Evolutionary conservation across 23 red algal genomes (phyloP).

Genomic region (Gracilaria domingensis): DNA sequence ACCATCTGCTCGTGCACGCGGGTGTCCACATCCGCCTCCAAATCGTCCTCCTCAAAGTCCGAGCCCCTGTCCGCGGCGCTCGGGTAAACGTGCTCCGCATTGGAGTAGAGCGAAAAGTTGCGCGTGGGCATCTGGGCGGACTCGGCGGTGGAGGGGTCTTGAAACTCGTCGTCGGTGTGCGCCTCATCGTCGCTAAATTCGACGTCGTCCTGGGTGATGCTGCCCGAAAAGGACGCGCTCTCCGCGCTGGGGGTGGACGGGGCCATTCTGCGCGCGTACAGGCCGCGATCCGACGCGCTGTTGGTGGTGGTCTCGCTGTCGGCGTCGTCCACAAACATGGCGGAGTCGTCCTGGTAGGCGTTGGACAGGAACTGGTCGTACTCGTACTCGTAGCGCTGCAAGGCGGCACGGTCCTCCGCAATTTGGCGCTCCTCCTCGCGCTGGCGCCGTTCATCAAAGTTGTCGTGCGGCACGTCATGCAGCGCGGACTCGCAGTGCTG

Average conservation of each 20-base stretch:
- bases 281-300: conserved; percentile 23
- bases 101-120: not conserved
- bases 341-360: conserved; percentile 68
- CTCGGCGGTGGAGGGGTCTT: conserved; percentile 42
- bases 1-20: conserved; percentile 40
- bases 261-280: conserved; percentile 46
- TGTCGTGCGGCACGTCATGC: not conserved
- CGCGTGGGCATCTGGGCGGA: not conserved
- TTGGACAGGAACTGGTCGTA: conserved; percentile 66
- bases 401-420: conserved; percentile 48
- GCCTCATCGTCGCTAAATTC: conserved; percentile 59
- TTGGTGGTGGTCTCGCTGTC: conserved; percentile 48
- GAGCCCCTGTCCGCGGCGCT: not conserved
- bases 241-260: conserved; percentile 30
- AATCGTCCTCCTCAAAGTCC: conserved; percentile 4
- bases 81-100: conserved; percentile 39
- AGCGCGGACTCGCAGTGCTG: not conserved
- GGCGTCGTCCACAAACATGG: conserved; percentile 73
- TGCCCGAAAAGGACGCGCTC: conserved; percentile 7
- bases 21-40: not conserved
- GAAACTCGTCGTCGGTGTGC: conserved; percentile 67
- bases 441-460: not conserved
- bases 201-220: conserved; percentile 34
- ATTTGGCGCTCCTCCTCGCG: conserved; percentile 63
- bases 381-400: conserved; percentile 65